Evolutionary conservation across 202 grass and related monocot species (phyloP).

Genomic region (Setaria italica): DNA sequence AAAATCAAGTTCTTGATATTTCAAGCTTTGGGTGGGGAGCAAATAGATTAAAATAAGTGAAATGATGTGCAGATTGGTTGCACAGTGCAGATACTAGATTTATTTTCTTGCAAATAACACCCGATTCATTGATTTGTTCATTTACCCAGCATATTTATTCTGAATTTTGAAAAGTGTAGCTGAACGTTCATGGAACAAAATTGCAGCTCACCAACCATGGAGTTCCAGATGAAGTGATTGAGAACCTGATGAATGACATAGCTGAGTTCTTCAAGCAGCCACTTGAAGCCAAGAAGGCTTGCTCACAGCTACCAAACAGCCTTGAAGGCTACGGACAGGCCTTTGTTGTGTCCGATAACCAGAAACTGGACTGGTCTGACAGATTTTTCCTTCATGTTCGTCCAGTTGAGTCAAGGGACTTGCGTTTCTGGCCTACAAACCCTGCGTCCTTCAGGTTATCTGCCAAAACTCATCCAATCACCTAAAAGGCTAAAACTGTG

Average conservation of each 20-base stretch:
- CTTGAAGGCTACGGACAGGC: slow-evolving; percentile 61
- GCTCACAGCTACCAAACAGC: slow-evolving; percentile 1
- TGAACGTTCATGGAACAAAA: slow-evolving; percentile 10
- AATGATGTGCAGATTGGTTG: neutral
- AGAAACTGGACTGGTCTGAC: slow-evolving; percentile 64
- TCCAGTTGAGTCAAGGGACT: slow-evolving; percentile 30
- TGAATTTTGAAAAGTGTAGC: neutral
- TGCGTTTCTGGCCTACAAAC: slow-evolving; percentile 46
- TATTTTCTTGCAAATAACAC: neutral
- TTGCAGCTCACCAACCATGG: slow-evolving; percentile 51
- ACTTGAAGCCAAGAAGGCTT: slow-evolving; percentile 58
- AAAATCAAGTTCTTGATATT: neutral
- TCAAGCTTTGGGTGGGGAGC: neutral
- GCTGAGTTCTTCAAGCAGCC: slow-evolving; percentile 53
- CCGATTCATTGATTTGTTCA: neutral
- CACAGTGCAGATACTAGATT: neutral
- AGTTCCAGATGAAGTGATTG: slow-evolving; percentile 41
- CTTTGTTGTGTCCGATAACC: slow-evolving; percentile 55
- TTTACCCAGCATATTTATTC: neutral
- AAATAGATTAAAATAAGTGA: neutral
- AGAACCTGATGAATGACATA: neutral
- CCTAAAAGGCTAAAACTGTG: neutral
- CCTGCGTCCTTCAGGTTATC: slow-evolving; percentile 54
- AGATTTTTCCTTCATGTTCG: slow-evolving; percentile 38
- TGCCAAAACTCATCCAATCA: neutral